Percentiles rank a stretch among this genome's conserved stretches.
Conservation (phyloP, 2,329 filamentous ascomycete species). For the Stenocarpella maydis region DNA sequence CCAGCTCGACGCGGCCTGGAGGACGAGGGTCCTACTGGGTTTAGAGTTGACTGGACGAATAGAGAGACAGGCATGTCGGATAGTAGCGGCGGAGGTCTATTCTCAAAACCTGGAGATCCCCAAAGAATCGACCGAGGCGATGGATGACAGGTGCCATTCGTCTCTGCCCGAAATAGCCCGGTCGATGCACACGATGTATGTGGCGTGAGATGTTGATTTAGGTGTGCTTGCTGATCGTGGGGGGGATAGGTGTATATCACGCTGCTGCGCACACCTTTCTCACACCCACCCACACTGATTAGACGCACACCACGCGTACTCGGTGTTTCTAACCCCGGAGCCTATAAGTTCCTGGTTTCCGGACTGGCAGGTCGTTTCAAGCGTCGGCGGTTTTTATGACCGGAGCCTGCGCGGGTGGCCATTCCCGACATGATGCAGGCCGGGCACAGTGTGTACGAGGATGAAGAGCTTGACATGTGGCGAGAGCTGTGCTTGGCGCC, state of each 20-base stretch:
- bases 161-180: conserved; percentile 9
- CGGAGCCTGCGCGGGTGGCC: neutral
- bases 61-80: neutral
- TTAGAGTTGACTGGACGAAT: neutral
- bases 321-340: conserved; percentile 10
- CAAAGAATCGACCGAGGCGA: conserved; percentile 16
- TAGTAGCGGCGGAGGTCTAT: neutral
- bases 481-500: neutral
- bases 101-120: conserved; percentile 8
- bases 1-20: conserved; percentile 8
- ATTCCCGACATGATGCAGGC: neutral
- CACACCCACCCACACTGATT: neutral
- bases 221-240: neutral
- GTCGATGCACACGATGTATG: neutral
- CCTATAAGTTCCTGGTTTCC: conserved; percentile 12
- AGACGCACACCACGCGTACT: neutral
- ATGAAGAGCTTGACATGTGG: neutral
- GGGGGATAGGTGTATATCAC: conserved; percentile 6
- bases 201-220: neutral
- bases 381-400: conserved; percentile 6
- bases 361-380: conserved; percentile 22
- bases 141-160: conserved; percentile 19
- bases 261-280: neutral
- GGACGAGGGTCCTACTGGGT: conserved; percentile 5
- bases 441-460: neutral